Percentiles rank a stretch among this genome's conserved stretches.
Conservation (phyloP, 1,139 yeast species). For the Pichia sp. region DNA sequence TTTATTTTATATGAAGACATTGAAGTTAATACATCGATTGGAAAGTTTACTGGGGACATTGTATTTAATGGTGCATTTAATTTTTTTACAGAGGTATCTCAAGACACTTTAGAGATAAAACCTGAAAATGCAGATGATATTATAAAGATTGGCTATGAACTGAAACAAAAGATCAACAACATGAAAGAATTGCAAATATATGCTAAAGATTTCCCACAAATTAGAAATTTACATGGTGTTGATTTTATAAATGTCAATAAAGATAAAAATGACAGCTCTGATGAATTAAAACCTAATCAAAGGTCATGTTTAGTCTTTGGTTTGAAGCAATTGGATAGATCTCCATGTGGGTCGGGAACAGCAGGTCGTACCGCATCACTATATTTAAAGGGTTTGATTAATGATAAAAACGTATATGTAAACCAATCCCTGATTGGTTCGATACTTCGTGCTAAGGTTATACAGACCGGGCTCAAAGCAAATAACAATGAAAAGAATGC, state of each 20-base stretch:
- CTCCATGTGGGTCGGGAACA: slow-evolving; percentile 27
- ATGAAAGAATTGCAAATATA: slow-evolving; percentile 13
- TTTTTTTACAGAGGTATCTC: slow-evolving; percentile 18
- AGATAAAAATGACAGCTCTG: slow-evolving; percentile 8
- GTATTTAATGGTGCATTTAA: slow-evolving; percentile 27
- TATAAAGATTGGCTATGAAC: slow-evolving; percentile 19
- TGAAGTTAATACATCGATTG: slow-evolving; percentile 17
- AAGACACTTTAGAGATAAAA: slow-evolving; percentile 11
- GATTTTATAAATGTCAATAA: slow-evolving; percentile 13
- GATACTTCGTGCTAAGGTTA: slow-evolving; percentile 17
- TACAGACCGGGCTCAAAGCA: slow-evolving; percentile 17
- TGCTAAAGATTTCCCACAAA: slow-evolving; percentile 23
- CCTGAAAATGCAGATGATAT: slow-evolving; percentile 18
- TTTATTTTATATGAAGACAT: slow-evolving; percentile 19
- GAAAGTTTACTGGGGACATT: slow-evolving; percentile 23
- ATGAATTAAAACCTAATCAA: slow-evolving; percentile 16
- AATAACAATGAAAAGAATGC: slow-evolving; percentile 20
- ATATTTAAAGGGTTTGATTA: slow-evolving; percentile 15
- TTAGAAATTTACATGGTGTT: slow-evolving; percentile 21
- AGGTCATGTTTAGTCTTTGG: slow-evolving; percentile 22
- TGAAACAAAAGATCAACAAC: slow-evolving; percentile 13
- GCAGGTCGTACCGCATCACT: slow-evolving; percentile 25
- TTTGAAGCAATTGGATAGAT: slow-evolving; percentile 24
- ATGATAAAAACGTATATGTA: slow-evolving; percentile 9
- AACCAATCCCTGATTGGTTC: slow-evolving; percentile 26